Base-by-base conservation (phyloP, 192 early-diverging fungal genomes). In the Neocallimastix lanati region DNA sequence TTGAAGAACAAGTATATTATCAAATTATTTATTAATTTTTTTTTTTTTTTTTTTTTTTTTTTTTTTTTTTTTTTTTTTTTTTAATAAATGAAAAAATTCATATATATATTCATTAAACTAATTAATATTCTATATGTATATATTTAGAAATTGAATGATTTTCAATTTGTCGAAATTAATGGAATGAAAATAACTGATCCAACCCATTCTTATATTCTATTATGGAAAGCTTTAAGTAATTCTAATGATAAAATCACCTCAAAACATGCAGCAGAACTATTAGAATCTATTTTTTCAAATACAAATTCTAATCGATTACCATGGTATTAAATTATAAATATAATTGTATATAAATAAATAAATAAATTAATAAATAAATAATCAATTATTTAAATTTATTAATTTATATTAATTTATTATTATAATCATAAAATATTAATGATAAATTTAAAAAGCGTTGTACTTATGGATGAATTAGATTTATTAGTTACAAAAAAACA, bases 391-490 rank as follows among this genome's bases (percentile, higher is more conserved):
- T 80, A n/a, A 38, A 76, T n/a, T 9, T 76, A 13, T 77, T 29
- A 3, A 27, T 21, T 16, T 30, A 36, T 33, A 16, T 6, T 30
- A n/a, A 18, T 6, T 25, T 9, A 80, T 77, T 76, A 4, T 38
- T 35, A 13, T 40, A 38, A 29, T 29, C 12, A 29, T 38, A 28
- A 7, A 35, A 35, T 35, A 35, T 35, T 35, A 35, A n/a, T n/a
- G n/a, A n/a, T n/a, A n/a, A n/a, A n/a, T n/a, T 81, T 78, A 77
- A 58, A 29, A 80, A 95, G 94, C 38, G 92, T 99, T 11, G 93
- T 98, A 3, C 82, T 99, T 76, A 93, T 99, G 89, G 98, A 99
- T 82, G 98, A 99, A 84, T 87, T 99, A 58, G 98, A 99, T 83
- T 83, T 98, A 15, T 84, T 99, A 28, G 94, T 97, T 12, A 96